Conservation (phyloP, 768 basidiomycete genomes). For the Tulasnella sp. region DNA sequence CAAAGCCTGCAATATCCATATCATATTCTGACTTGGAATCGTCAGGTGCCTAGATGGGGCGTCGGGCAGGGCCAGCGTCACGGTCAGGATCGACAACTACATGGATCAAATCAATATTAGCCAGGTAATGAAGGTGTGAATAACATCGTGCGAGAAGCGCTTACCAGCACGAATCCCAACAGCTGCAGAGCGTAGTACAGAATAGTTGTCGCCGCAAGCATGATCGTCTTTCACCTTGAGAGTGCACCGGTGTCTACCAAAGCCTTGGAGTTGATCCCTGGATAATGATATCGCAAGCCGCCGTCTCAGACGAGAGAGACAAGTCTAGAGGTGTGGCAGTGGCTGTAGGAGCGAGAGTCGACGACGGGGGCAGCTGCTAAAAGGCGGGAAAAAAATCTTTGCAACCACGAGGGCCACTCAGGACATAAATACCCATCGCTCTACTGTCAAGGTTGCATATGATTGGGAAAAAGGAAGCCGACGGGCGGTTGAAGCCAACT, state of each 20-base stretch:
- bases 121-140: neutral
- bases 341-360: neutral
- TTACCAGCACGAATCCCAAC: conserved; percentile 1
- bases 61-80: conserved; percentile 14
- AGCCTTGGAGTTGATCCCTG: neutral
- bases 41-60: neutral
- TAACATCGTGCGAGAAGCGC: neutral
- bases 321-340: neutral
- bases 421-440: neutral
- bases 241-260: neutral
- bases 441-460: neutral
- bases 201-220: conserved; percentile 6
- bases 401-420: neutral
- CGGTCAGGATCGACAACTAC: conserved; percentile 23
- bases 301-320: neutral
- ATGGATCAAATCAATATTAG: neutral
- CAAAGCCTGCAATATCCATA: conserved; percentile 1
- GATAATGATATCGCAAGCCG: neutral
- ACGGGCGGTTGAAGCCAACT: neutral
- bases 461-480: neutral
- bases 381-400: neutral
- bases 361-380: neutral
- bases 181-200: conserved; percentile 15
- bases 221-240: neutral
- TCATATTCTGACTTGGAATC: neutral